These are phyloP conservation scores for Penicillium canescens DNA, from an alignment of 495 filamentous ascomycete genomes.

Conservation along the genomic window DNA sequence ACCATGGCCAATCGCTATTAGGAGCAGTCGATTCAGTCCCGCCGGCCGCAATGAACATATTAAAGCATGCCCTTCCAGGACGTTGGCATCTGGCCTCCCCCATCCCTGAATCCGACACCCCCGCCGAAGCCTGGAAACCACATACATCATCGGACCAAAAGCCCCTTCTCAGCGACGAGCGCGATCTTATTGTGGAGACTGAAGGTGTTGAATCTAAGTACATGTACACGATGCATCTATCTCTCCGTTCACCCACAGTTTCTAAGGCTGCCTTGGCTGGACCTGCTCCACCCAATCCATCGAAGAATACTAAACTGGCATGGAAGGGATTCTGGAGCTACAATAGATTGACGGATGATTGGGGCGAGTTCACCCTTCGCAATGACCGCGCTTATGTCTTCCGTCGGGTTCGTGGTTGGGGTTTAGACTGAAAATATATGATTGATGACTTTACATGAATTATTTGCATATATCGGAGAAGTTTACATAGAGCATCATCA, in stretches of 20 bases:
- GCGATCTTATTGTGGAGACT: conserved; percentile 76
- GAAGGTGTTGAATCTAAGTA: conserved; percentile 78
- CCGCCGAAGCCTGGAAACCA: conserved; percentile 5
- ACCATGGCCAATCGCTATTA: conserved; percentile 38
- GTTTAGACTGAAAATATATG: conserved; percentile 23
- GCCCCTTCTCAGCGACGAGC: conserved; percentile 6
- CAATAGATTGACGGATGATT: conserved; percentile 84
- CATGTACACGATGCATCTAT: conserved; percentile 75
- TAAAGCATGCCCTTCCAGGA: conserved; percentile 62
- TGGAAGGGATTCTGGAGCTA: conserved; percentile 96
- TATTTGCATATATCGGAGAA: not conserved
- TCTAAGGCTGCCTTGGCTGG: conserved; percentile 35
- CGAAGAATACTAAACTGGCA: conserved; percentile 75
- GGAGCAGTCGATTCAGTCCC: conserved; percentile 36
- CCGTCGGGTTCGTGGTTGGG: conserved; percentile 68
- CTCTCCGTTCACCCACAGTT: conserved; percentile 59
- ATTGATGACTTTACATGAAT: conserved; percentile 9
- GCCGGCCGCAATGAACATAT: conserved; percentile 39
- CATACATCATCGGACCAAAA: conserved; percentile 12
- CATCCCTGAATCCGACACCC: conserved; percentile 16
- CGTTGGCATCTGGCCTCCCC: conserved; percentile 59
- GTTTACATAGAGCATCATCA: not conserved
- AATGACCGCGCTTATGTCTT: conserved; percentile 88
- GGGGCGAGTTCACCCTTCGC: conserved; percentile 80
- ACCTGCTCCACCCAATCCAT: conserved; percentile 29